Evolutionary conservation across 169 alveolate species (phyloP).

Genomic region (Amoebophrya sp.): DNA sequence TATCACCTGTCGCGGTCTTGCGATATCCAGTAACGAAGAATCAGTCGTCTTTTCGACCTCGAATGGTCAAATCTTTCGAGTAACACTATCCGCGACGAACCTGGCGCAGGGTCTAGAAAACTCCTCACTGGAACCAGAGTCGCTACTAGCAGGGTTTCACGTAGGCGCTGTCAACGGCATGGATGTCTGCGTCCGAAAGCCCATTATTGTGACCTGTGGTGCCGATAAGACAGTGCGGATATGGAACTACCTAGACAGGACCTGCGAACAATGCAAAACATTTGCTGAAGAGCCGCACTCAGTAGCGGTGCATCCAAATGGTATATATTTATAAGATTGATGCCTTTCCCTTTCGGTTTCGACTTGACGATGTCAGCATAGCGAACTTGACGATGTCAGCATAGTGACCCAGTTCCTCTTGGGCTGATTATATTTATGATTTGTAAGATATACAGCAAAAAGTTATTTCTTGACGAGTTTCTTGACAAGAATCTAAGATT

Average conservation of each 20-base stretch:
- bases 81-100: neutral
- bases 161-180: conserved; percentile 32
- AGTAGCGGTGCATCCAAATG: conserved; percentile 83
- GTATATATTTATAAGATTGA: too few relatives aligned
- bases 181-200: conserved; percentile 77
- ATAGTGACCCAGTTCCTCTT: too few relatives aligned
- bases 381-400: too few relatives aligned
- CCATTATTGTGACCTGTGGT: conserved; percentile 75
- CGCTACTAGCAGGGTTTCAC: neutral
- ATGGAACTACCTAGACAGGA: conserved; percentile 70
- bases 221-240: conserved; percentile 74
- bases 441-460: too few relatives aligned
- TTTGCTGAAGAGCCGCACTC: conserved; percentile 75
- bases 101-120: neutral
- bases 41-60: neutral
- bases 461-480: too few relatives aligned
- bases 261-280: conserved; percentile 65
- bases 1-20: neutral
- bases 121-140: neutral
- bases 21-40: neutral
- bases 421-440: too few relatives aligned
- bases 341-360: too few relatives aligned
- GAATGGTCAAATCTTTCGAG: neutral
- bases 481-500: too few relatives aligned
- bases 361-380: too few relatives aligned